A percentile compares a stretch with the other conserved stretches of the same genome.
phyloP scores from a whole-genome alignment of 164 flowering plant species.

The Hamamelis virginiana region DNA sequence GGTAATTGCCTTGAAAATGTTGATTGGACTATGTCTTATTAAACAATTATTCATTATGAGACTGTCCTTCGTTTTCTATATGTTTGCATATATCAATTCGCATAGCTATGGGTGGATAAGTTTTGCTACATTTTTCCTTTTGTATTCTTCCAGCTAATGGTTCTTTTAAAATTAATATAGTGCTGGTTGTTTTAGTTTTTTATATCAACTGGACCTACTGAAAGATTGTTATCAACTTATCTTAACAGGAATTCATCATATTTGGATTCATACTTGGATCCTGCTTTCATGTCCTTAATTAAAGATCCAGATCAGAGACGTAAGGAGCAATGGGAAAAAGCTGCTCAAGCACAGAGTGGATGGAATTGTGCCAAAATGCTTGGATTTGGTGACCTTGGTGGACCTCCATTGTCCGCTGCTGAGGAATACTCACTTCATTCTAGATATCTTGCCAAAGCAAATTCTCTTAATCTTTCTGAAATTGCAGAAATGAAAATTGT shows the following conservation, averaged over 20 bases:
- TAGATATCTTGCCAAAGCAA: slow-evolving; percentile 94
- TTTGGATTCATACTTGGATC: slow-evolving; percentile 91
- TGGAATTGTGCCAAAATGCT: slow-evolving; percentile 85
- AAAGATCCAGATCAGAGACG: slow-evolving; percentile 98
- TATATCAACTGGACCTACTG: background rate
- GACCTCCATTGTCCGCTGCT: slow-evolving; percentile 82
- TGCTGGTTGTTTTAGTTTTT: background rate
- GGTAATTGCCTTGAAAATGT: no score
- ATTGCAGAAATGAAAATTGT: slow-evolving; percentile 99
- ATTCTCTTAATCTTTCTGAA: slow-evolving; percentile 92
- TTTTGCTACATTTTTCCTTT: no score
- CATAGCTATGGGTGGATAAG: background rate
- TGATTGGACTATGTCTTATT: no score
- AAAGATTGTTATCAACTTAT: background rate
- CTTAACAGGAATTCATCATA: slow-evolving; percentile 65
- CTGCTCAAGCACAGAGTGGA: slow-evolving; percentile 71
- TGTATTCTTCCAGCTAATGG: background rate
- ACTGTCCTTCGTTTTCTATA: no score
- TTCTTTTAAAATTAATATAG: background rate
- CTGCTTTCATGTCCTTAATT: slow-evolving; percentile 90
- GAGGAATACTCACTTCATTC: slow-evolving; percentile 98
- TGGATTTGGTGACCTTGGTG: slow-evolving; percentile 95
- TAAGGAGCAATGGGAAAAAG: slow-evolving; percentile 86
- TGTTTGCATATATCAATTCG: background rate
- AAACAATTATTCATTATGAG: no score